Evolutionary conservation across 441 rosid genomes (phyloP).

Genomic region (Raphanus hybrid): DNA sequence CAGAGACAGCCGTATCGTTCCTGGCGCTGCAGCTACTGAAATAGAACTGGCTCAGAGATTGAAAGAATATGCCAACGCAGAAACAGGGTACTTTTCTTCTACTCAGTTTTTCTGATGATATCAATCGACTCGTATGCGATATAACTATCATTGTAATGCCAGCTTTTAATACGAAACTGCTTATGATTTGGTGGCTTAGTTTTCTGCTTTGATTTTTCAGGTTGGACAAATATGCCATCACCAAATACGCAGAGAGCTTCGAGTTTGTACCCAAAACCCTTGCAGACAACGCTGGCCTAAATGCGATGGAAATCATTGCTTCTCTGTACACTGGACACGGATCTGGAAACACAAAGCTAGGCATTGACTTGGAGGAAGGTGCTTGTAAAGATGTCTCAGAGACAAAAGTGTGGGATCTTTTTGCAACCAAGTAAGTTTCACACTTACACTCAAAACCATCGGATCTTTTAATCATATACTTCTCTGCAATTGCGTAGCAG

Average conservation of each 20-base stretch:
- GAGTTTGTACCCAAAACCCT: conserved; percentile 98
- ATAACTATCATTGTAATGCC: neutral
- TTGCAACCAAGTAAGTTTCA: conserved; percentile 77
- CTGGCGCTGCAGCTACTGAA: no score
- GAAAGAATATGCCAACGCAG: conserved; percentile 91
- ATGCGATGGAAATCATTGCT: conserved; percentile 96
- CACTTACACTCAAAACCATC: neutral
- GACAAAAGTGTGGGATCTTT: conserved; percentile 87
- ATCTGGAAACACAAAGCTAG: conserved; percentile 85
- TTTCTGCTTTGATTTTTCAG: conserved; percentile 41
- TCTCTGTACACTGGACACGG: conserved; percentile 94
- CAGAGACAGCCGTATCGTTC: no score
- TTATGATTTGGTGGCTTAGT: conserved; percentile 8
- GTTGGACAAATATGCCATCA: conserved; percentile 96
- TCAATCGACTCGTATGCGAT: neutral
- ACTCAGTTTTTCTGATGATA: neutral
- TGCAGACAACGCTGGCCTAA: conserved; percentile 97
- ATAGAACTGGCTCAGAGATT: no score
- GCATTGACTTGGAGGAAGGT: conserved; percentile 90
- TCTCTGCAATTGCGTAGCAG: neutral
- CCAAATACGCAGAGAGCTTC: conserved; percentile 94
- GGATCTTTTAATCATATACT: neutral
- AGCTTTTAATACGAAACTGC: neutral
- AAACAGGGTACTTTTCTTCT: conserved; percentile 76
- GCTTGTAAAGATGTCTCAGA: conserved; percentile 78